A percentile compares a stretch with the other conserved stretches of the same genome.
These are phyloP conservation scores for Colletotrichum tabaci DNA, from an alignment of 2,329 filamentous ascomycete species.

Conservation along the genomic window DNA sequence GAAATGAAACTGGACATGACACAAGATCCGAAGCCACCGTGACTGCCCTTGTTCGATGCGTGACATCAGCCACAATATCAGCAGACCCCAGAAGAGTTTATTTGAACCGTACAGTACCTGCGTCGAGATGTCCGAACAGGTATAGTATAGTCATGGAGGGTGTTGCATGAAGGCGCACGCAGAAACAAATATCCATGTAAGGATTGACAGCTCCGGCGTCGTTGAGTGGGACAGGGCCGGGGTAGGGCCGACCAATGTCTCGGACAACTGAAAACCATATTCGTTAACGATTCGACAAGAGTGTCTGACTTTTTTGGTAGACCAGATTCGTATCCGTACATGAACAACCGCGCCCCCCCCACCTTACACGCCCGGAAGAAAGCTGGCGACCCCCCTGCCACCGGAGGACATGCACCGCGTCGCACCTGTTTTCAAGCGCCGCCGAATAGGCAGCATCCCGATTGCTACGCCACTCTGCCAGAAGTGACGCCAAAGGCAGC, in stretches of 20 bases:
- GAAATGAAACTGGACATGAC: conserved; percentile 25
- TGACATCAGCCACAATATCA: no score
- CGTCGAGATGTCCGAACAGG: neutral
- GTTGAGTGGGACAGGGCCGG: no score
- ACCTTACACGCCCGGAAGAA: neutral
- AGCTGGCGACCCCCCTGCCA: neutral
- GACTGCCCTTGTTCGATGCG: neutral
- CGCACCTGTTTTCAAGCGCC: neutral
- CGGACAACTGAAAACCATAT: no score
- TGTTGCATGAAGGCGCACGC: no score
- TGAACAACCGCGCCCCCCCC: neutral
- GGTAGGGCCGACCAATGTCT: no score
- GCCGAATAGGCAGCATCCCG: neutral
- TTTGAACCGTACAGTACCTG: neutral
- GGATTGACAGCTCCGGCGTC: no score
- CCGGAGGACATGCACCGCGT: neutral
- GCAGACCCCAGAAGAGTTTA: neutral
- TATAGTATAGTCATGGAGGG: no score
- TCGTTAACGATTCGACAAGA: no score
- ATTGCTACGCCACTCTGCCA: neutral
- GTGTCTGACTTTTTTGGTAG: no score
- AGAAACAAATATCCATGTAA: no score
- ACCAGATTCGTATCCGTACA: no score
- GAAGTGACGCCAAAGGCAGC: conserved; percentile 64
- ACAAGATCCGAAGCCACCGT: neutral